phyloP scores from a whole-genome alignment of 305 asterid species.

The Fraxinus floribunda region DNA sequence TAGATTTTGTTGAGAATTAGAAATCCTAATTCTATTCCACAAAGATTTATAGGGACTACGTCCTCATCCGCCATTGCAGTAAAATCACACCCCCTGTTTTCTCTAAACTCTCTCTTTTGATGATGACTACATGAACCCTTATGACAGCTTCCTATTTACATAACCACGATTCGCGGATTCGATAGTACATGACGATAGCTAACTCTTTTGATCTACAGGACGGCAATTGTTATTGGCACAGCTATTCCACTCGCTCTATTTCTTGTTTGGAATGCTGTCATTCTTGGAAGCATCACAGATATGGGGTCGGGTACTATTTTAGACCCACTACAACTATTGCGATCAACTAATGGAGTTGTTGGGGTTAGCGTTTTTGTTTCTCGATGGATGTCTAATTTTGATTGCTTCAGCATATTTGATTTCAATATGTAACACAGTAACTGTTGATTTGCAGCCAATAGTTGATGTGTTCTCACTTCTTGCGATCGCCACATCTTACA shows the following conservation, averaged over 20 bases:
- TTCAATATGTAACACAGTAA: neutral
- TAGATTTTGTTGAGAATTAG: neutral
- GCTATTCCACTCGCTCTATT: constrained; percentile 82
- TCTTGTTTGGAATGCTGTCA: constrained; percentile 88
- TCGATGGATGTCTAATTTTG: neutral
- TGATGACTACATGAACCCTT: neutral
- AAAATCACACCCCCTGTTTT: neutral
- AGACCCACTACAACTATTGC: constrained; percentile 71
- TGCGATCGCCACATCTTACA: constrained; percentile 79
- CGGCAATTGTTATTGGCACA: constrained; percentile 76
- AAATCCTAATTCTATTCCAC: neutral
- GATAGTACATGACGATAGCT: neutral
- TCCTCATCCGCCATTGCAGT: neutral
- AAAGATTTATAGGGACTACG: neutral
- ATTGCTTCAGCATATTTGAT: neutral
- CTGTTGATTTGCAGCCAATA: constrained; percentile 61
- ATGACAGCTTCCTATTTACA: neutral
- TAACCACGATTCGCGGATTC: neutral
- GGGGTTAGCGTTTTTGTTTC: constrained; percentile 55
- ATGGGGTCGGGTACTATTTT: constrained; percentile 35
- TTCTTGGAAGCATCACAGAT: constrained; percentile 71
- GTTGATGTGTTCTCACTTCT: constrained; percentile 79
- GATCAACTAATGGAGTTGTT: constrained; percentile 63
- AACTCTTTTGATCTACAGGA: constrained; percentile 46
- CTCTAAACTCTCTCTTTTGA: neutral